These are phyloP conservation scores for Magnolia kwangsiensis DNA, from an alignment of 164 flowering plant genomes.

Conservation along the genomic window DNA sequence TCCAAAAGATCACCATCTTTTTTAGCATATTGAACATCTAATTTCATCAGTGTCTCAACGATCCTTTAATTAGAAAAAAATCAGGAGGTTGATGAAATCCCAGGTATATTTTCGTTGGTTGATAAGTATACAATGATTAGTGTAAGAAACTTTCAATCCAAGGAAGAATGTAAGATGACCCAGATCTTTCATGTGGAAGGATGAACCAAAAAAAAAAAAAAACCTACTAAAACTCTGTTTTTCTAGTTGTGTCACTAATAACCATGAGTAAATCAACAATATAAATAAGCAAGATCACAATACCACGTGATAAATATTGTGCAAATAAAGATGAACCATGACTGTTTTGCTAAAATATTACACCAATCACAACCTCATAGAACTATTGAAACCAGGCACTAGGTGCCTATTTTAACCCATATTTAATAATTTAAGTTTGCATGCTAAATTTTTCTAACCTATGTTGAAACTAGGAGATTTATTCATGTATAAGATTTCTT, in stretches of 20 bases:
- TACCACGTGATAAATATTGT: no score
- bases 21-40: not conserved
- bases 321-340: not conserved
- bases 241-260: no score
- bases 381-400: not conserved
- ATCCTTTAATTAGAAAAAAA: not conserved
- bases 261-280: no score
- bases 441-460: not conserved
- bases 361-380: not conserved
- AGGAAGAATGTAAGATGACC: no score
- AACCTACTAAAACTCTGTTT: no score
- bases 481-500: not conserved
- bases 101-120: not conserved
- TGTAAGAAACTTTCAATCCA: no score
- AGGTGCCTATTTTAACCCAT: not conserved
- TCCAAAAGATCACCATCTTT: not conserved
- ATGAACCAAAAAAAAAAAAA: no score
- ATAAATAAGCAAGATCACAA: no score
- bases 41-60: not conserved
- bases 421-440: not conserved
- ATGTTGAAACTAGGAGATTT: not conserved
- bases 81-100: not conserved
- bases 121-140: no score
- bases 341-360: not conserved
- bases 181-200: no score